Base-by-base conservation (phyloP, 2,329 filamentous ascomycete genomes). In the Botrytis hyacinthi region DNA sequence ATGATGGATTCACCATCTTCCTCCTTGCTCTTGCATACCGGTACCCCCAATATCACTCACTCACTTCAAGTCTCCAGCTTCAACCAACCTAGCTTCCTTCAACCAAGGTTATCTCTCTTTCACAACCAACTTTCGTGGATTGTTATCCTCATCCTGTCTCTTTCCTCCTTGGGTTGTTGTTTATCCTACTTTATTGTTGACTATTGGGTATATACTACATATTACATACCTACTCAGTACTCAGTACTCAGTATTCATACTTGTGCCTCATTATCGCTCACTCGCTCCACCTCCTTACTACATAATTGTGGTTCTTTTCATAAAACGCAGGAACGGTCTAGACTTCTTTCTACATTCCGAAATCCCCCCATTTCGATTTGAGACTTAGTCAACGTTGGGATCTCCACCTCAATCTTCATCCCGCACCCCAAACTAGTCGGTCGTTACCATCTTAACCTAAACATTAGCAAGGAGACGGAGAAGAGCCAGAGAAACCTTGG, bases 311-410 rank as follows among this genome's bases (percentile, higher is more conserved):
- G 16, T 12, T 2, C 22, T n/a, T n/a, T 51, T n/a, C 63, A 67
- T 67, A 67, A 67, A 51, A 67, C 63, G 44, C 46, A 67, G 37
- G 63, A 46, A 67, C 44, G 32, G 8, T 67, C 63, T 46, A 67
- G 63, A 67, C 63, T 44, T 63, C 61, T 63, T 40, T 62, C 60
- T 20, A 20, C 40, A 8, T 29, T 42, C 40, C 61, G 37, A 63
- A 63, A 63, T 42, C 16, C 26, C 61, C 37, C 61, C 26, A 44
- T 44, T 10, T 63, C 26, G 61, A 44, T 42, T 63, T 12, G 26
- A 29, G 40, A 44, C 61, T 40, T 44, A 32, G 37, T 63, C 61
- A 20, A 40, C 26, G 9, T 63, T 37, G 37, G 63, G 44, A 40
- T n/a, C 46, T 67, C 65, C 46, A 67, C 65, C 44, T 32, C 61